Evolutionary conservation across 139 green algal species (phyloP), one percentile per base, ranked within the genome.

Genomic region (Chlorella sorokiniana): DNA sequence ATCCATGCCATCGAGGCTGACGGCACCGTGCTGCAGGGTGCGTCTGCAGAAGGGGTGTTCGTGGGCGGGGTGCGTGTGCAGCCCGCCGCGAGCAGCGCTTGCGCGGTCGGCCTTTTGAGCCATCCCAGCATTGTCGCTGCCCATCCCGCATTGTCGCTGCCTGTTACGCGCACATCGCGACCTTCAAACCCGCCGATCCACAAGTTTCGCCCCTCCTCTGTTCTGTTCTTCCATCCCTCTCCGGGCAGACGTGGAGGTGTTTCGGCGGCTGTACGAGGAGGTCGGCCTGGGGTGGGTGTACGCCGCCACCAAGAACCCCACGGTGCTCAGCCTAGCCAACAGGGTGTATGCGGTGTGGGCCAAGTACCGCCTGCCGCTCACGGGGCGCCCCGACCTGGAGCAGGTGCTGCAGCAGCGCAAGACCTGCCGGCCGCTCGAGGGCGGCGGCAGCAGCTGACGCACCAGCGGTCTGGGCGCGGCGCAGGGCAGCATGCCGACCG

Each of bases 201-300:
- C 56, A 64, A 23, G 25, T 22, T 62, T 23, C 7, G 5, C 3
- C 59, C 59, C 22, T 8, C 25, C 27, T 11, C 25, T n/a, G n/a
- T 56, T 56, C 11, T 25, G 14, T 25, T 33, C 11, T 1, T n/a
- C 20, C 37, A 22, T 44, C 6, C 37, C 3, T 4, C 63, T 4
- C 69, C 29, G 1, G 64, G 27, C 77, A 6, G 91, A 94, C 59
- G 84, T 98, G 5, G 93, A 95, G 83, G 93, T 96, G 3, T 95
- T 95, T 81, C 77, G 92, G 65, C 72, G 83, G 3, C 79, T 96
- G 64, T 99, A 99, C 82, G 93, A 98, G 69, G 90, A 86, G 4
- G 96, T 98, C 5, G 96, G 95, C 0, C 86, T 99, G 4, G 96
- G 96, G 33, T 99, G 91, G 91, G 92, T 99, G 63, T 99, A 98